Base-by-base conservation (phyloP, 768 basidiomycete species). In the Hericium erinaceus region DNA sequence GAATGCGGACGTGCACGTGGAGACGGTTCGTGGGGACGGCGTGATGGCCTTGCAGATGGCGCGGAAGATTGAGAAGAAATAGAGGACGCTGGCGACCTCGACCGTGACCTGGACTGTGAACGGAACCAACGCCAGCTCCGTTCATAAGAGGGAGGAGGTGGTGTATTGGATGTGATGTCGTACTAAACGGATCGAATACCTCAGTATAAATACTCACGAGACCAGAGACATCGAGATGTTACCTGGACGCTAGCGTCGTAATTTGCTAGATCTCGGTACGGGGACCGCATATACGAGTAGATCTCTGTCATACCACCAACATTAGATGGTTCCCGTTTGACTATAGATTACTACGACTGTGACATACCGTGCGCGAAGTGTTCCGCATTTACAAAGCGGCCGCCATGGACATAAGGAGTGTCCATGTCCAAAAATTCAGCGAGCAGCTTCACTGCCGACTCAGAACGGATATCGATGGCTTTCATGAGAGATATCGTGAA, bases 401-500 rank as follows among this genome's bases (percentile, higher is more conserved):
- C 73, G 8, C 84, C 85, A 50, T 80, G 77, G 20, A 68, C 67
- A 58, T 84, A 83, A 2, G 79, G 76, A 3, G 72, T 70, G 61
- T 86, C 87, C 69, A 90, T 78, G 66, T 98, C 94, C 50, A 98
- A 77, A 72, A 94, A 95, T 64, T 95, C 94, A 13, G 92, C 78
- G 8, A 98, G 75, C 15, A 90, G 70, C 64, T 86, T 89, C 48
- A 98, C 80, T 44, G 93, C 90, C 40, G 87, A 83, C 71, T 92
- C 87, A 12, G 92, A 89, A 46, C 94, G 89, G 57, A 98, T 89
- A 72, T 98, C 94, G 56, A 97, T 83, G 3, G 89, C 80, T 71
- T 92, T 92, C 84, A 98, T 92, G 64, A 98, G 75, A 2, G 92
- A 92, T 54, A 95, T 73, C 18, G 84, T 90, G 72, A 95, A 91